Evolutionary conservation across 129 eudicot genomes (phyloP).

Genomic region (Deinandra increscens): DNA sequence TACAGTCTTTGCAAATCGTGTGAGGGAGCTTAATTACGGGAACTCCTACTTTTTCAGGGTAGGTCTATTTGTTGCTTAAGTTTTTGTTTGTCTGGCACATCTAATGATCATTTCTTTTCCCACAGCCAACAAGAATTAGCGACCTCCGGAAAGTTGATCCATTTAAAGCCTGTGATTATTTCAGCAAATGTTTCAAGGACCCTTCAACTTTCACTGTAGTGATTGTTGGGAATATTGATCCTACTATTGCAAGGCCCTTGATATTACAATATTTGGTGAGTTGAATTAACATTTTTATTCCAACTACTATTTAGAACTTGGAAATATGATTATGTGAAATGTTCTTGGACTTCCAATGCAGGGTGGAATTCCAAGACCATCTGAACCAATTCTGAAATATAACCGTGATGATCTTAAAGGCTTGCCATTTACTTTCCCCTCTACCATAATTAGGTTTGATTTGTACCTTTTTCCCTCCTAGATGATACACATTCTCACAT

Average conservation of each 20-base stretch:
- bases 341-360: constrained; percentile 31
- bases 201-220: constrained; percentile 92
- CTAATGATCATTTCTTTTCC: constrained; percentile 5
- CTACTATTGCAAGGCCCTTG: constrained; percentile 74
- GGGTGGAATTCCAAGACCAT: constrained; percentile 92
- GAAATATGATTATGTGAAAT: neutral
- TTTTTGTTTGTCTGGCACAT: constrained; percentile 7
- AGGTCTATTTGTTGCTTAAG: constrained; percentile 15
- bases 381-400: constrained; percentile 55
- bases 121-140: constrained; percentile 70
- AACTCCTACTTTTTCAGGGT: constrained; percentile 87
- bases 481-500: neutral
- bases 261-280: constrained; percentile 87
- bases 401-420: constrained; percentile 87
- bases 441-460: constrained; percentile 56
- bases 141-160: constrained; percentile 82
- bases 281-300: constrained; percentile 5
- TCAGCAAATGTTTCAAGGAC: constrained; percentile 74
- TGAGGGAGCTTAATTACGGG: constrained; percentile 88
- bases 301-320: constrained; percentile 9
- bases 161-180: constrained; percentile 78
- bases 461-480: neutral
- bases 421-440: constrained; percentile 80
- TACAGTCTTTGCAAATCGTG: constrained; percentile 87
- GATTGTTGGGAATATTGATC: constrained; percentile 90